A percentile compares a stretch with the other conserved stretches of the same genome.
phyloP scores from a whole-genome alignment of 2,329 filamentous ascomycete genomes.

The Albophoma yamanashiensis region DNA sequence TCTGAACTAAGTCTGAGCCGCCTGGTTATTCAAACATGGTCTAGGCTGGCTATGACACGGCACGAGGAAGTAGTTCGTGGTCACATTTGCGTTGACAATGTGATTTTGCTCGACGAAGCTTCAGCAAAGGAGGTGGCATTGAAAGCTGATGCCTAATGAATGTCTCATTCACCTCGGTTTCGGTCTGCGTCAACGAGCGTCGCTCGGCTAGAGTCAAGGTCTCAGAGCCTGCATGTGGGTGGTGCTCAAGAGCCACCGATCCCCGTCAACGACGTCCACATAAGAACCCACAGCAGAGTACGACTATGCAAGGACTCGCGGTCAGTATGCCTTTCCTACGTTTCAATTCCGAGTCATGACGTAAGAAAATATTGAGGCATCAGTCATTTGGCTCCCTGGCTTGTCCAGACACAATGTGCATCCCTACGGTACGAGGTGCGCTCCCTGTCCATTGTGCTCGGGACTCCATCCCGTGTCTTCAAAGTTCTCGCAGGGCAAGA shows the following conservation, averaged over 20 bases:
- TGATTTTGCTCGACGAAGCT: no score
- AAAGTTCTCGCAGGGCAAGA: background rate
- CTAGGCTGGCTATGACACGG: no score
- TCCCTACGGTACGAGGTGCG: background rate
- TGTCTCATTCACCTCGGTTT: background rate
- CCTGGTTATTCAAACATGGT: no score
- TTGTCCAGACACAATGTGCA: background rate
- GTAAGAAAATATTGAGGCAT: background rate
- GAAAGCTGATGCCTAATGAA: no score
- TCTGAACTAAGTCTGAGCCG: no score
- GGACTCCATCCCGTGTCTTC: background rate
- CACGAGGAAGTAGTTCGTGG: no score
- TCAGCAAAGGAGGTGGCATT: no score
- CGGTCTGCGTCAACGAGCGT: background rate
- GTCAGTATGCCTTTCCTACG: background rate
- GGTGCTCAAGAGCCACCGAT: background rate
- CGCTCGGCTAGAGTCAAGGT: background rate
- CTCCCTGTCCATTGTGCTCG: background rate
- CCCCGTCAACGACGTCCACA: background rate
- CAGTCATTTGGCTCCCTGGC: background rate
- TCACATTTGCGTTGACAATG: background rate
- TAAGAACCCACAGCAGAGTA: background rate
- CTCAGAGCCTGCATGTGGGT: background rate
- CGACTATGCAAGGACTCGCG: background rate
- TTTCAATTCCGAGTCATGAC: background rate